Base-by-base conservation (phyloP, 257 asterid genomes). In the Penstemon davidsonii region DNA sequence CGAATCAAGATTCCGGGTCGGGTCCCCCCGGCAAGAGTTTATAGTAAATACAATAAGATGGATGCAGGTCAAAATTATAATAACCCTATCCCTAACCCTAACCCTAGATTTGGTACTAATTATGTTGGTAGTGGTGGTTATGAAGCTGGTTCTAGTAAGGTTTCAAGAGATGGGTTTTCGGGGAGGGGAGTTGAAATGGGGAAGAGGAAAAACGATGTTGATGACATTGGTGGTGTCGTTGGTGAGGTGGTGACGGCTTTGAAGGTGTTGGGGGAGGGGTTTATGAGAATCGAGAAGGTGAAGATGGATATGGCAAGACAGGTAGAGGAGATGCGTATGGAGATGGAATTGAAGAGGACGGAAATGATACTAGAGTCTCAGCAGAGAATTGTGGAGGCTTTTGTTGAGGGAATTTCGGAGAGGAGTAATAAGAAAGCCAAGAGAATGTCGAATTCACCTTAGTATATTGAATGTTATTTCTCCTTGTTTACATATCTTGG, bases 281-380 rank as follows among this genome's bases (percentile, higher is more conserved):
- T 91, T 75, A 84, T 88, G 86, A 82, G 89, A 72, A 82, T 83
- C 74, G 99, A 94, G 96, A 91, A 85, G 75, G 88, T 81, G 80
- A 94, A 94, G 78, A 94, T 94, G 97, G 99, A 94, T 40, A 85
- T 87, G 84, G 89, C 86, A 15, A 77, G 88, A 69, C 90, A 88
- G 70, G 77, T 88, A 44, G 99, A 93, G 82, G 83, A 85, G 78
- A 87, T 83, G 95, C 69, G 96, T 66, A 88, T 91, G 99, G 96
- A 94, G 73, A 87, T 88, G 97, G 99, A 94, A 81, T 80, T 91
- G 91, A 94, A 91, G 86, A 87, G 92, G 75, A 88, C 99, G 0
- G 95, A 91, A 79, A 91, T 91, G 96, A 85, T 94, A 45, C 86
- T 94, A 1, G 96, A 91, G 59, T 87, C 95, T 0, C 96, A 94